phyloP scores from a whole-genome alignment of 306 rosid genomes.

The Malus domestica region ASM211411v1 NC_041789.1:31851001-31851500 shows the following conservation, averaged over 20 bases:
- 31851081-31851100: too few relatives aligned
- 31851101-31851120: too few relatives aligned
- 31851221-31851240: not conserved
- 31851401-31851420: not conserved
- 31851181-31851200: not conserved
- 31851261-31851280: too few relatives aligned
- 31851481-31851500: not conserved
- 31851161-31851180: not conserved
- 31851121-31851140: too few relatives aligned
- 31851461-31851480: constrained; percentile 1
- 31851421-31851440: not conserved
- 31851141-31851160: not conserved
- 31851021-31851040: too few relatives aligned
- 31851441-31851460: not conserved
- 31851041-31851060: too few relatives aligned
- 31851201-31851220: not conserved
- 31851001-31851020: too few relatives aligned
- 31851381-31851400: not conserved
- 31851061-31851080: too few relatives aligned
- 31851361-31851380: not conserved
- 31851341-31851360: not conserved
- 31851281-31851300: not conserved
- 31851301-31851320: not conserved
- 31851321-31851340: not conserved
- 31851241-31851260: too few relatives aligned